phyloP scores from a whole-genome alignment of 495 filamentous ascomycete species.

The Hypoxylon lenormandii region DNA sequence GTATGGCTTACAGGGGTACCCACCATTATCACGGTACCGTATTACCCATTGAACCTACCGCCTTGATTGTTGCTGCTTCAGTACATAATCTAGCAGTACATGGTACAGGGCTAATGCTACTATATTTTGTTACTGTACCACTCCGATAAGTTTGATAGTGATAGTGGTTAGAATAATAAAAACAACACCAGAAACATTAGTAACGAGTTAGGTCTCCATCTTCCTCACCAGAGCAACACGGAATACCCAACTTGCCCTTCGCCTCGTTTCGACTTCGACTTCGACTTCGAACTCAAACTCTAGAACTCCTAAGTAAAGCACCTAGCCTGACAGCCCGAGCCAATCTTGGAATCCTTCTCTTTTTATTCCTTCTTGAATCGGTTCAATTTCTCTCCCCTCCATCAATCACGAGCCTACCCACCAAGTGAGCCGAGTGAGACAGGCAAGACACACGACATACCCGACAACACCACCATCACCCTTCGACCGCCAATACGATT shows the following conservation, averaged over 20 bases:
- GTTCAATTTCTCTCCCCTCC: constrained; percentile 1
- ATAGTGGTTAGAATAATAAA: no score
- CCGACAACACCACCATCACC: constrained; percentile 31
- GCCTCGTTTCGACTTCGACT: no score
- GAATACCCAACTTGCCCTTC: no score
- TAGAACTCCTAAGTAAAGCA: not conserved
- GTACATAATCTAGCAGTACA: constrained; percentile 8
- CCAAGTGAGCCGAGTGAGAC: constrained; percentile 35
- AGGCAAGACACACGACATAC: constrained; percentile 43
- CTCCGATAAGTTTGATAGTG: no score
- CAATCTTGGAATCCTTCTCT: not conserved
- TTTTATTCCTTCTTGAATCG: constrained; percentile 4
- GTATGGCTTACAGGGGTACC: not conserved
- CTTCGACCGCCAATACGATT: no score
- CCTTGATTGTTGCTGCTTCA: not conserved
- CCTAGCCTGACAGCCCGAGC: not conserved
- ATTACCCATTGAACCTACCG: no score
- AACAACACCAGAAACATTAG: no score
- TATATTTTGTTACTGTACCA: not conserved
- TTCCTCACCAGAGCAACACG: not conserved
- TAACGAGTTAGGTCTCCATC: no score
- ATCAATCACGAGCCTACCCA: constrained; percentile 40
- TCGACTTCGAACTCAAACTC: not conserved
- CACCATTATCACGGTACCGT: no score
- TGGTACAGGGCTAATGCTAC: constrained; percentile 7